A percentile compares a stretch with the other conserved stretches of the same genome.
These are phyloP conservation scores for Phalaenopsis hybrid DNA, from an alignment of 116 monocot species.

Conservation along the genomic window DNA sequence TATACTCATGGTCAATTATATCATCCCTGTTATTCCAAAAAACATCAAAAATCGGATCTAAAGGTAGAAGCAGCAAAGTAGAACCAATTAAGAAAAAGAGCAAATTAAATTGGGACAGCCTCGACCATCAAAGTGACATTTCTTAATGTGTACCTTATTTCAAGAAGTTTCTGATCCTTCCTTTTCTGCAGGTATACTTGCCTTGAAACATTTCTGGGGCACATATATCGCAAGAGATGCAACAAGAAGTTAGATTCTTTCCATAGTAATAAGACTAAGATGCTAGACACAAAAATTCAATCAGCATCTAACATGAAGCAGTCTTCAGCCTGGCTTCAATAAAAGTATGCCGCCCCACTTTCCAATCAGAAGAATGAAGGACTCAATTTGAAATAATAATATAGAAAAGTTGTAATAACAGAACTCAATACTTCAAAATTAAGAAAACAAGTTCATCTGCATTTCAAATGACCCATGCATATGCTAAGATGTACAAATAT, in stretches of 20 bases:
- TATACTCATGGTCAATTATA: constrained; percentile 77
- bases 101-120: background rate
- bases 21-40: constrained; percentile 56
- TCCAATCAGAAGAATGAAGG: background rate
- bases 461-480: background rate
- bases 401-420: background rate
- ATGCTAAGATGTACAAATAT: background rate
- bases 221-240: background rate
- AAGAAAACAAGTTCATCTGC: background rate
- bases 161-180: constrained; percentile 74
- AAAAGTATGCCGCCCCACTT: background rate
- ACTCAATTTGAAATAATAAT: background rate
- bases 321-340: background rate
- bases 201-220: constrained; percentile 76
- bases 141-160: constrained; percentile 44
- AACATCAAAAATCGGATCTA: background rate
- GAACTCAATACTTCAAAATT: background rate
- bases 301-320: background rate
- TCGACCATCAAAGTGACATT: constrained; percentile 6
- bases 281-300: background rate
- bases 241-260: background rate
- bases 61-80: constrained; percentile 6
- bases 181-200: constrained; percentile 87
- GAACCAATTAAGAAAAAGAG: background rate
- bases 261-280: background rate